Base-by-base conservation (phyloP, 768 basidiomycete genomes). In the Rhodotorula graminis region DNA sequence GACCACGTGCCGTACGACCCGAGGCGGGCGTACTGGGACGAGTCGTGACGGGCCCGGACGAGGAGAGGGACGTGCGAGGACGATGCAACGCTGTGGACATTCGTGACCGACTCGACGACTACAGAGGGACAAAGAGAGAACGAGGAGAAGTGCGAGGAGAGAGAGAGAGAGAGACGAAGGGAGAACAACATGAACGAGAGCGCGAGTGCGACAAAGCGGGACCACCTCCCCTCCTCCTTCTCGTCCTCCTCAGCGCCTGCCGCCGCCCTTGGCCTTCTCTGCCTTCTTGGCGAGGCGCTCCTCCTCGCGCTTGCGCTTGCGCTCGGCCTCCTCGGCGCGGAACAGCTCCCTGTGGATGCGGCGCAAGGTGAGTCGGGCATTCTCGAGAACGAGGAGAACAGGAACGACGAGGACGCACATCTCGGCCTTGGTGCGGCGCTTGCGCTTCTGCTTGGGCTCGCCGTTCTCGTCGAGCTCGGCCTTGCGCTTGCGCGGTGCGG, bases 401-500 rank as follows among this genome's bases (percentile, higher is more conserved):
- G 42, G 44, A n/a, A n/a, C 47, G 29, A 9, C 21, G 7, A 6
- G 53, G 33, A 40, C 67, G 52, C 44, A 61, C 72, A 74, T 70
- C 62, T 74, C 73, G 18, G 69, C 69, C 42, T 66, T 58, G 23
- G 65, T 64, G 19, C 73, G 46, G 40, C 73, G 59, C 59, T 74
- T 74, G 27, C 62, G 64, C 64, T 67, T 72, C 47, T 62, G 16
- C 37, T 69, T 72, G 27, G 70, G 70, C 57, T 75, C 23, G 29
- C 67, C 70, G 25, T 69, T 62, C 67, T 69, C 74, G 47, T 68
- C 74, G 9, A 66, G 55, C 33, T 75, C 74, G 29, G 25, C 56
- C 60, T 74, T 70, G 40, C 74, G 53, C 67, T 75, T 75, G 52
- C 70, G 42, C 16, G 74, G 70, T 27, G 74, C 37, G 2, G 50